phyloP scores from a whole-genome alignment of 2,329 filamentous ascomycete species.

The Hymenoscyphus linearis region DNA sequence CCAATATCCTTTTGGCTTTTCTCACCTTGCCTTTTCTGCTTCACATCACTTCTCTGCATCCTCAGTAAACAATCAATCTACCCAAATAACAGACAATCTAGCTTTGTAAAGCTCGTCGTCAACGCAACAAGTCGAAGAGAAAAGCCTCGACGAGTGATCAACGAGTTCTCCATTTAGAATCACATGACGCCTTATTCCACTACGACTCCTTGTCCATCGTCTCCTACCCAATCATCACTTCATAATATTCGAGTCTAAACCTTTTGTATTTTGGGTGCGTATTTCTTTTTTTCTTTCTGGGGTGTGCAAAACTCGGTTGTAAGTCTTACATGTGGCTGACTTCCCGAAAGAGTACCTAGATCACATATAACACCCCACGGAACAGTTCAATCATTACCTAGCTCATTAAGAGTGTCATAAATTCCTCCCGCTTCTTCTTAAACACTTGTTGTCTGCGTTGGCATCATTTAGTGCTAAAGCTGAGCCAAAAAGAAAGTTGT shows the following conservation, averaged over 20 bases:
- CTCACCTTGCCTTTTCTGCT: not conserved
- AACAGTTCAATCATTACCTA: not conserved
- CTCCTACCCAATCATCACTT: conserved; percentile 5
- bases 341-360: not conserved
- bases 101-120: not conserved
- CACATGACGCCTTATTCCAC: conserved; percentile 1
- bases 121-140: not conserved
- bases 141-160: not conserved
- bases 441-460: not conserved
- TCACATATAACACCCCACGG: not conserved
- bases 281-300: not conserved
- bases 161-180: not conserved
- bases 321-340: not conserved
- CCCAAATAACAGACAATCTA: not conserved
- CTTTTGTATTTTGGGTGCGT: not conserved
- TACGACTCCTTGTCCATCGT: not conserved
- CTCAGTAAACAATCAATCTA: not conserved
- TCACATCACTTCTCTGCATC: not conserved
- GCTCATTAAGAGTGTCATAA: not conserved
- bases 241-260: not conserved
- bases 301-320: not conserved
- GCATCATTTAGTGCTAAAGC: not conserved
- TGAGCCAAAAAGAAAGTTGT: not conserved
- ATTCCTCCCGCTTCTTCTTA: not conserved
- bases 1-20: not conserved